These are phyloP conservation scores for Deinandra increscens DNA, from an alignment of 129 eudicot genomes.

Conservation along the genomic window DNA sequence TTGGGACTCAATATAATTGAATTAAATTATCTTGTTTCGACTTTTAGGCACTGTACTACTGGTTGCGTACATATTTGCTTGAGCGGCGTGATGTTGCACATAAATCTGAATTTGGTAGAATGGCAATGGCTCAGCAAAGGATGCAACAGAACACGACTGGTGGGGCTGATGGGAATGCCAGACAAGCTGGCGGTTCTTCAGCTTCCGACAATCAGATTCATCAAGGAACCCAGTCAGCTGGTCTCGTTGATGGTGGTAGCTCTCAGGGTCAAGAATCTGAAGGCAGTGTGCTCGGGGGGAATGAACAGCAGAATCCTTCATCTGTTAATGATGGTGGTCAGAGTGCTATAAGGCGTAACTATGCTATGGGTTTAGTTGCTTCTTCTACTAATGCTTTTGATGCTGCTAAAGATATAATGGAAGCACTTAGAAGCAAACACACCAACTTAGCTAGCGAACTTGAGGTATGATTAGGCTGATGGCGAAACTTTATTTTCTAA, in stretches of 20 bases:
- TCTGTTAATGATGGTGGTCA: slow-evolving; percentile 63
- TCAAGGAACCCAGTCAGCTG: slow-evolving; percentile 63
- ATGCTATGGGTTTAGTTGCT: slow-evolving; percentile 79
- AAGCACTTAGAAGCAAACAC: slow-evolving; percentile 96
- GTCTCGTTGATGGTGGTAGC: slow-evolving; percentile 65
- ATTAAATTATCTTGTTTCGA: slow-evolving; percentile 13
- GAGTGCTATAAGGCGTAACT: slow-evolving; percentile 73
- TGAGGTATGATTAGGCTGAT: slow-evolving; percentile 49
- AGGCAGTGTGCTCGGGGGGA: slow-evolving; percentile 56
- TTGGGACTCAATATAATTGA: background rate
- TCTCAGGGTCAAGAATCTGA: slow-evolving; percentile 85
- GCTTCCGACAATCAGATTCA: slow-evolving; percentile 74
- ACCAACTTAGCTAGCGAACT: slow-evolving; percentile 94
- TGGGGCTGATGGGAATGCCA: slow-evolving; percentile 56
- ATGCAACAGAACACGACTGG: slow-evolving; percentile 81
- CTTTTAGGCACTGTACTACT: slow-evolving; percentile 85
- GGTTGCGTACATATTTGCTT: slow-evolving; percentile 95
- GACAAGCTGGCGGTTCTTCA: slow-evolving; percentile 59
- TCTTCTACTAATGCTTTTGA: slow-evolving; percentile 98
- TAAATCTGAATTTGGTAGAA: slow-evolving; percentile 83
- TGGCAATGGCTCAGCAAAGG: slow-evolving; percentile 97
- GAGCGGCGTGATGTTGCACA: slow-evolving; percentile 96
- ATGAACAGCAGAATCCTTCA: slow-evolving; percentile 61
- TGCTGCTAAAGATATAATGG: slow-evolving; percentile 99
- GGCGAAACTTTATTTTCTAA: background rate